Evolutionary conservation across 805 yeast genomes (phyloP).

Genomic region (Grigorovia yakushimaensis): DNA sequence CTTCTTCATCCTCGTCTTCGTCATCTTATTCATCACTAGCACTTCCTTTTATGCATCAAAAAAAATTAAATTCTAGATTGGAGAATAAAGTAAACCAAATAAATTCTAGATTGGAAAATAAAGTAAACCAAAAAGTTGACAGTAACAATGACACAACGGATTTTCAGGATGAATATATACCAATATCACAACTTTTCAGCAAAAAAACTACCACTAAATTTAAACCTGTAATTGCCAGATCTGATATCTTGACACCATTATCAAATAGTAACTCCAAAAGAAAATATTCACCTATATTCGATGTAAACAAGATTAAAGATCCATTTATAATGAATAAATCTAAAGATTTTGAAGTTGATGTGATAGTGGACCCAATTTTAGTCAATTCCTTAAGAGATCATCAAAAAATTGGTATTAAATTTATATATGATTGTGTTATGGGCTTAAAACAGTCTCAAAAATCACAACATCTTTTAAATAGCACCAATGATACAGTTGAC

Average conservation of each 20-base stretch:
- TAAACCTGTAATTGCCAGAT: conserved; percentile 9
- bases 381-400: conserved; percentile 60
- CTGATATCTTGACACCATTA: conserved; percentile 7
- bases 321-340: conserved; percentile 36
- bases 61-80: no score
- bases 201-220: conserved; percentile 9
- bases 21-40: not conserved
- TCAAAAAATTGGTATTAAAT: conserved; percentile 75
- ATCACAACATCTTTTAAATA: not conserved
- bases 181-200: conserved; percentile 10
- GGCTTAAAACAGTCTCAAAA: conserved; percentile 38
- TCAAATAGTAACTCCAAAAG: conserved; percentile 8
- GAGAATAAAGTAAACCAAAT: not conserved
- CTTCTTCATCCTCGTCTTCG: not conserved
- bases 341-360: conserved; percentile 31
- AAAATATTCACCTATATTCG: conserved; percentile 32
- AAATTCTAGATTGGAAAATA: not conserved
- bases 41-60: not conserved
- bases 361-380: conserved; percentile 52
- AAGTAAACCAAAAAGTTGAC: not conserved
- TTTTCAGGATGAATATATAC: conserved; percentile 3
- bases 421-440: conserved; percentile 75
- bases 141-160: not conserved
- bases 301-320: conserved; percentile 26
- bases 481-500: no score